These are phyloP conservation scores for Cladosporium sp. DNA, from an alignment of 2,329 filamentous ascomycete species.

Conservation along the genomic window DNA sequence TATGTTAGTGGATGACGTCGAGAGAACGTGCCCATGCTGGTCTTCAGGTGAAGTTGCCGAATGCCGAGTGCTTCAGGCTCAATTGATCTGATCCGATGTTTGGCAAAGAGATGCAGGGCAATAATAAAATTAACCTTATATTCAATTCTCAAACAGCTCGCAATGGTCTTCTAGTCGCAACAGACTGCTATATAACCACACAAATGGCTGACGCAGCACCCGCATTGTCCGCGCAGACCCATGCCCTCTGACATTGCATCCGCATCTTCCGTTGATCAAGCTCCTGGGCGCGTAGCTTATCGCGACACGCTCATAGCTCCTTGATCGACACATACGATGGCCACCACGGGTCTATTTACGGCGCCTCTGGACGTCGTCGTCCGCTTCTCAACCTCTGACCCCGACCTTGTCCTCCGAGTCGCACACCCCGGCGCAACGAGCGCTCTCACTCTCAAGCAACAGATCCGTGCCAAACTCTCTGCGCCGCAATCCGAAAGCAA, in stretches of 20 bases:
- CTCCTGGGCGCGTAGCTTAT: background rate
- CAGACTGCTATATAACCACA: background rate
- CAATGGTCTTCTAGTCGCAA: background rate
- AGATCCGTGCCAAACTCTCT: slow-evolving; percentile 72
- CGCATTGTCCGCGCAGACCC: background rate
- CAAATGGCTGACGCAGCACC: background rate
- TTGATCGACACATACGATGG: background rate
- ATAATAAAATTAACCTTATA: background rate
- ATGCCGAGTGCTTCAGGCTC: background rate
- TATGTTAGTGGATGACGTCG: background rate
- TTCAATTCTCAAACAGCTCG: background rate
- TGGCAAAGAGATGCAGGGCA: background rate
- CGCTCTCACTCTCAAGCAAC: slow-evolving; percentile 75
- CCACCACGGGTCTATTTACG: background rate
- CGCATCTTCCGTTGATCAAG: slow-evolving; percentile 1
- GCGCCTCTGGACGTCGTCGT: slow-evolving; percentile 69
- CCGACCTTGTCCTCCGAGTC: slow-evolving; percentile 80
- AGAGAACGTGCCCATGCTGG: background rate
- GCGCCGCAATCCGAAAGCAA: slow-evolving; percentile 63
- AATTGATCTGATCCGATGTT: background rate
- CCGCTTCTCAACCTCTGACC: slow-evolving; percentile 82
- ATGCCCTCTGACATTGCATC: background rate
- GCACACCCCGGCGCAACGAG: slow-evolving; percentile 67
- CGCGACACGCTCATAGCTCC: background rate
- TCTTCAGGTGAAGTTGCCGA: slow-evolving; percentile 1